These are phyloP conservation scores for Trichoderma cornu-damae DNA, from an alignment of 2,329 filamentous ascomycete species.

Conservation along the genomic window DNA sequence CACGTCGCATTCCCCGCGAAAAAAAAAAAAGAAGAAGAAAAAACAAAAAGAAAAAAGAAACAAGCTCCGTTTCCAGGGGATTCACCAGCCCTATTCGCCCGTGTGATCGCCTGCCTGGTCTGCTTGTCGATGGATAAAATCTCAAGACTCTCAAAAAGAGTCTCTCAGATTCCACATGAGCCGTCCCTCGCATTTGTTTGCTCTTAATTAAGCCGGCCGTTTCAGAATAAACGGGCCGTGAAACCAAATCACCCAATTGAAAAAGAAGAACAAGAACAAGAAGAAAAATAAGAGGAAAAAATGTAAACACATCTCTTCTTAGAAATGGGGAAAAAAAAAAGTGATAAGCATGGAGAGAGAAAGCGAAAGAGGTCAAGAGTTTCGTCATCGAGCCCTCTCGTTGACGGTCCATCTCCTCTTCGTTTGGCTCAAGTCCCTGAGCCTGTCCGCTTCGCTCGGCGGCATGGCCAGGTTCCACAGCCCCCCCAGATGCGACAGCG, in stretches of 20 bases:
- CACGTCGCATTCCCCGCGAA: background rate
- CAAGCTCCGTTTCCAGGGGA: background rate
- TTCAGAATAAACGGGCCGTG: background rate
- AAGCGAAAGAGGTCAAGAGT: background rate
- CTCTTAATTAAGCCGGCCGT: background rate
- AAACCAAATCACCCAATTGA: background rate
- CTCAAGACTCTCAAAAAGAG: no score
- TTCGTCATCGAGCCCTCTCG: constrained; percentile 35
- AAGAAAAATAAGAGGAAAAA: background rate
- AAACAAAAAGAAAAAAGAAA: no score
- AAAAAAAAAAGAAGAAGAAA: no score
- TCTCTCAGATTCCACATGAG: no score
- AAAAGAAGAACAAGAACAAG: background rate
- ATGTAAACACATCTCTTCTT: background rate
- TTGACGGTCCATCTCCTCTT: constrained; percentile 55
- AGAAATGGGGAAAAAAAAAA: background rate
- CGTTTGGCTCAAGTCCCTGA: constrained; percentile 41
- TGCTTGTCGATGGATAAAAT: background rate
- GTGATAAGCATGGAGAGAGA: no score
- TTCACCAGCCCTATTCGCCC: background rate
- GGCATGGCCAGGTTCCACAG: constrained; percentile 43
- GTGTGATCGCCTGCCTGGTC: background rate
- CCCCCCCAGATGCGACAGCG: constrained; percentile 35
- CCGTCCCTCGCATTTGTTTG: background rate
- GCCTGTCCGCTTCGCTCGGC: constrained; percentile 42